Percentiles rank a stretch among this genome's conserved stretches.
These are phyloP conservation scores for Physcomitrium patens DNA, from an alignment of 225 moss, liverwort and hornwort genomes.

Conservation along the genomic window DNA sequence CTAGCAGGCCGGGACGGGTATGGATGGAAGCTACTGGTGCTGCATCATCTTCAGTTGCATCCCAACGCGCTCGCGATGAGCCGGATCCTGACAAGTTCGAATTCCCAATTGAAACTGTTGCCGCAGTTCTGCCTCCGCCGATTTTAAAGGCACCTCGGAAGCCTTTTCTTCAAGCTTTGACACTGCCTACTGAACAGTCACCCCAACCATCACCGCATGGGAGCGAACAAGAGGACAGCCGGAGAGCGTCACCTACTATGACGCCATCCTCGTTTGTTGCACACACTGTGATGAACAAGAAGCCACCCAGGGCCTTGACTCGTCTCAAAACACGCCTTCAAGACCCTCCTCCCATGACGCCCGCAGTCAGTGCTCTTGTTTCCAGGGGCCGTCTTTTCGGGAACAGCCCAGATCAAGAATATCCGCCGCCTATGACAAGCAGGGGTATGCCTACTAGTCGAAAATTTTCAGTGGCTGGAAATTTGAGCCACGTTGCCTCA, in stretches of 20 bases:
- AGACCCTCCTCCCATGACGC: constrained; percentile 90
- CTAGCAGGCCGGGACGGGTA: constrained; percentile 18
- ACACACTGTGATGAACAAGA: constrained; percentile 50
- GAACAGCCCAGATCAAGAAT: constrained; percentile 42
- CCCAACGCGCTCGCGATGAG: constrained; percentile 10
- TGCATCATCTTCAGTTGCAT: constrained; percentile 29
- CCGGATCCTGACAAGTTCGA: constrained; percentile 42
- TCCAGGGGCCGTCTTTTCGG: constrained; percentile 52
- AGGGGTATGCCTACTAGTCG: constrained; percentile 57
- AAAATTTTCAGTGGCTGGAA: constrained; percentile 46
- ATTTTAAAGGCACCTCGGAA: constrained; percentile 46
- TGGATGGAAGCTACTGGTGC: constrained; percentile 16
- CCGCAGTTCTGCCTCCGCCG: constrained; percentile 28
- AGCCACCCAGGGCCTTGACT: constrained; percentile 66
- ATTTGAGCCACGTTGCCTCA: constrained; percentile 56
- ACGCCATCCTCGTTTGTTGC: constrained; percentile 38
- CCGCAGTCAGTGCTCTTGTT: constrained; percentile 79
- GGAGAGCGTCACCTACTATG: constrained; percentile 28
- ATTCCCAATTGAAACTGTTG: constrained; percentile 38
- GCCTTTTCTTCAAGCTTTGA: constrained; percentile 54
- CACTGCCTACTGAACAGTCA: constrained; percentile 54
- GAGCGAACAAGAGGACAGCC: constrained; percentile 39
- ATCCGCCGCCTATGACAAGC: constrained; percentile 42
- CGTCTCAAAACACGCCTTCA: constrained; percentile 89
- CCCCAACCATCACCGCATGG: constrained; percentile 51